Evolutionary conservation across 225 moss, liverwort and hornwort genomes (phyloP).

Genomic region (Anthoceros angustus): DNA sequence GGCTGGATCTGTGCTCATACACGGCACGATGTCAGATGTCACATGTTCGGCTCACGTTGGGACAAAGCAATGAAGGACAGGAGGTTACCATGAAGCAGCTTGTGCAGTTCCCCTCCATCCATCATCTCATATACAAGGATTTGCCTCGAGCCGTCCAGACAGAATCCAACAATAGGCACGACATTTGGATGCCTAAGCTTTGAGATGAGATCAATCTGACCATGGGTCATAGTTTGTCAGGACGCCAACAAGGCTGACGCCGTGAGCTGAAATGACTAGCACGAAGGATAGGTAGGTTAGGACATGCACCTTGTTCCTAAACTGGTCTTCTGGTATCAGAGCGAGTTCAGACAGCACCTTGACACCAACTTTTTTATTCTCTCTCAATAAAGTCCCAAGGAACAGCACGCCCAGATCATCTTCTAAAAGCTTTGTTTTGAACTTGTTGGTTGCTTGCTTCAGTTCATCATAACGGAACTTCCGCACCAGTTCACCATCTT

Average conservation of each 20-base stretch:
- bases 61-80: background rate
- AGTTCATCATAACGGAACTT: background rate
- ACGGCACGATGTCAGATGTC: background rate
- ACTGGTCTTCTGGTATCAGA: slow-evolving; percentile 24
- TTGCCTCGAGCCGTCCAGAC: slow-evolving; percentile 43
- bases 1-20: slow-evolving; percentile 2
- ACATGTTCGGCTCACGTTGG: slow-evolving; percentile 12
- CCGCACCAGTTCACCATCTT: background rate
- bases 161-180: slow-evolving; percentile 46
- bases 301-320: slow-evolving; percentile 23
- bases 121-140: slow-evolving; percentile 68
- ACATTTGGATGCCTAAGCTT: slow-evolving; percentile 51
- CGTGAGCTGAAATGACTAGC: background rate
- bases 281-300: background rate
- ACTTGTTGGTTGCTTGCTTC: slow-evolving; percentile 1
- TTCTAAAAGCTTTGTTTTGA: background rate
- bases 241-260: too few relatives aligned
- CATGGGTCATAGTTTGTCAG: background rate
- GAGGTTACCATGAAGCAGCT: slow-evolving; percentile 48
- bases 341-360: slow-evolving; percentile 30
- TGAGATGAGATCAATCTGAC: slow-evolving; percentile 42
- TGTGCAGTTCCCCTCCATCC: slow-evolving; percentile 51
- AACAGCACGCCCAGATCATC: background rate
- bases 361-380: slow-evolving; percentile 29
- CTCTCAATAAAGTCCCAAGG: slow-evolving; percentile 7